Base-by-base conservation (phyloP, 192 early-diverging fungal species). In the Linnemannia exigua region DNA sequence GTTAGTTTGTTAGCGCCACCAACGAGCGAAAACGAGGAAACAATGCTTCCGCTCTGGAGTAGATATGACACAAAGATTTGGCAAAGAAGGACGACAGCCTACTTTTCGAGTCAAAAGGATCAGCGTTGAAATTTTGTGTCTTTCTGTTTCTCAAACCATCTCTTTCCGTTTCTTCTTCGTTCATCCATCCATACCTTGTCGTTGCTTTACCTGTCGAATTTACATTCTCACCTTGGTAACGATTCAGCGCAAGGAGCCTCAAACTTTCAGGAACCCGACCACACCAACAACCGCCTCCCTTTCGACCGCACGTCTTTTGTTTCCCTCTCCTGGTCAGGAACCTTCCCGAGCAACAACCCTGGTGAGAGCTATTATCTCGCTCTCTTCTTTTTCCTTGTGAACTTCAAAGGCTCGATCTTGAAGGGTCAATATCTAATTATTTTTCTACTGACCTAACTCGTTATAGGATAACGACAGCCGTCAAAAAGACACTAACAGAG, bases 121-220 rank as follows among this genome's bases (percentile, higher is more conserved):
- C n/a, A 12, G 58, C n/a, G 58, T 61, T 61, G 58, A 28, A 28
- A 61, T 61, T 61, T 69, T 69, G 33, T 38, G 4, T 69, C 67
- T 69, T 69, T 69, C 67, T 69, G 22, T 69, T 69, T 69, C 67
- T 69, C 19, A 69, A 38, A 38, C 67, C 67, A 41, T 41, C 37
- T 69, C 37, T 38, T 69, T 69, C 67, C 28, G 15, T 69, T 41
- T 41, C 67, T 35, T 12, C 19, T 38, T 22, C 67, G 67, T 69
- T 69, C 67, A 22, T 69, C 67, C 67, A 67, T 67, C 33, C 67
- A 69, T 69, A 69, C 37, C 67, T n/a, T 69, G 37, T 69, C 67
- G 5, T 69, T 69, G 33, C 37, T 22, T 41, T 38, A 19, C 37
- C 35, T 69, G 37, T 37, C 67, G 67, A 69, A 69, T 38, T 20